Percentiles rank a stretch among this genome's conserved stretches.
Evolutionary conservation across 192 early-diverging fungal genomes (phyloP).

Genomic region (Dispira parvispora): DNA sequence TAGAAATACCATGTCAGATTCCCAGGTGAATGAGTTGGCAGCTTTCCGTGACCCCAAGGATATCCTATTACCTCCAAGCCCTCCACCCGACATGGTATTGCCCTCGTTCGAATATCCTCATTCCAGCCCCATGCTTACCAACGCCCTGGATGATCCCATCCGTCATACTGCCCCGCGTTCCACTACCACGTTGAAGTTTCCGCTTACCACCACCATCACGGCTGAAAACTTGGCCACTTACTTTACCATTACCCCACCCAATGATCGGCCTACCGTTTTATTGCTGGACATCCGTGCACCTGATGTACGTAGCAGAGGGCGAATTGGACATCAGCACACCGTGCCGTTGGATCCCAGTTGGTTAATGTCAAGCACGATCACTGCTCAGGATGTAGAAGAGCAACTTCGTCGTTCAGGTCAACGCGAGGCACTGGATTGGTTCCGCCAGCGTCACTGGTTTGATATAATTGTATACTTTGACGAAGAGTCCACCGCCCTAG

Average conservation of each 20-base stretch:
- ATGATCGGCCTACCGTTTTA: slow-evolving; percentile 28
- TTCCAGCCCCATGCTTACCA: slow-evolving; percentile 12
- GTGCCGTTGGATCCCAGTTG: slow-evolving; percentile 57
- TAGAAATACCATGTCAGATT: neutral
- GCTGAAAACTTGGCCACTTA: slow-evolving; percentile 22
- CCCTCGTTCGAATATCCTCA: neutral
- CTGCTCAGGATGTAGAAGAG: slow-evolving; percentile 38
- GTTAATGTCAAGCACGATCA: slow-evolving; percentile 31
- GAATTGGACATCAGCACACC: slow-evolving; percentile 42
- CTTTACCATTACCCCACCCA: slow-evolving; percentile 15
- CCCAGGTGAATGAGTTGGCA: neutral
- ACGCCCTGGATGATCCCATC: slow-evolving; percentile 8
- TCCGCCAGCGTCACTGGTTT: slow-evolving; percentile 41
- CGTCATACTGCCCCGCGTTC: neutral
- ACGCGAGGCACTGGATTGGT: slow-evolving; percentile 14
- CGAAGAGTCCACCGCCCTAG: slow-evolving; percentile 13
- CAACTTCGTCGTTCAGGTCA: slow-evolving; percentile 11
- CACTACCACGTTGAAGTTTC: slow-evolving; percentile 15
- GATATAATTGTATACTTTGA: slow-evolving; percentile 62
- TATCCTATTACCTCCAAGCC: slow-evolving; percentile 4
- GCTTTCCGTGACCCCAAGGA: neutral
- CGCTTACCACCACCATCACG: slow-evolving; percentile 18
- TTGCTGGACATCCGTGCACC: slow-evolving; percentile 64
- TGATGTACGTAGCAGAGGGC: slow-evolving; percentile 46
- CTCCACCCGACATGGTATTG: slow-evolving; percentile 1